Evolutionary conservation across 2,329 filamentous ascomycete species (phyloP).

Genomic region (Cyclaneusma minus): DNA sequence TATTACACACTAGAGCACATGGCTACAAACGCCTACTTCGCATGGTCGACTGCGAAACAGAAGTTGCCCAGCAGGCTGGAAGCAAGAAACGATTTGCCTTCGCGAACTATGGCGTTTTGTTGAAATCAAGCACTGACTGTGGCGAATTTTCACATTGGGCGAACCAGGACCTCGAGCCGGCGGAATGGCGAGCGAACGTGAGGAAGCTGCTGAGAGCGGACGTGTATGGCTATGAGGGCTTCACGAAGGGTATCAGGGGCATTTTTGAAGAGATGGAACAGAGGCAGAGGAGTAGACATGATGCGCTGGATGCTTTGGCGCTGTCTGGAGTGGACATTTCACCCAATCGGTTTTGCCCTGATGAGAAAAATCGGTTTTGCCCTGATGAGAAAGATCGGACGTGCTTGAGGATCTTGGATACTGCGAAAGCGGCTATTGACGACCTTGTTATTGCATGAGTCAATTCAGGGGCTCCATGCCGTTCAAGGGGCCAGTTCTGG

Average conservation of each 20-base stretch:
- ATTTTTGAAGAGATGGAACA: conserved; percentile 37
- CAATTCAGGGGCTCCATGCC: neutral
- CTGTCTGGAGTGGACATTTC: conserved; percentile 25
- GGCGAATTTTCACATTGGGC: too few species aligned
- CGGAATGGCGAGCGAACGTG: conserved; percentile 36
- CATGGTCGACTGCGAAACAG: conserved; percentile 36
- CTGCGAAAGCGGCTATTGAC: conserved; percentile 37
- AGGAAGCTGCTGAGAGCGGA: conserved; percentile 38
- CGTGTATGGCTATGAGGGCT: conserved; percentile 33
- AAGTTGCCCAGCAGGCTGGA: conserved; percentile 25
- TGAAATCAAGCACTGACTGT: conserved; percentile 4
- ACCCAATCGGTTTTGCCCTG: too few species aligned
- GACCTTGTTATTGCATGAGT: conserved; percentile 35
- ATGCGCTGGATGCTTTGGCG: conserved; percentile 29
- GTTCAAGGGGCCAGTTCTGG: too few species aligned
- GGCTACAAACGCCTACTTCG: conserved; percentile 38
- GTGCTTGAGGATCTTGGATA: conserved; percentile 36
- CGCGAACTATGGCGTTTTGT: conserved; percentile 15
- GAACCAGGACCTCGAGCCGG: conserved; percentile 26
- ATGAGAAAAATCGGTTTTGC: conserved; percentile 15
- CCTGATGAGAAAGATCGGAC: conserved; percentile 22
- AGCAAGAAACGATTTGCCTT: conserved; percentile 17
- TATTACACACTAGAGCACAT: conserved; percentile 40
- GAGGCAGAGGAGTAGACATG: conserved; percentile 31
- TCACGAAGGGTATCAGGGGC: conserved; percentile 32